These are phyloP conservation scores for Pyricularia pennisetigena DNA, from an alignment of 2,329 filamentous ascomycete genomes.

Conservation along the genomic window DNA sequence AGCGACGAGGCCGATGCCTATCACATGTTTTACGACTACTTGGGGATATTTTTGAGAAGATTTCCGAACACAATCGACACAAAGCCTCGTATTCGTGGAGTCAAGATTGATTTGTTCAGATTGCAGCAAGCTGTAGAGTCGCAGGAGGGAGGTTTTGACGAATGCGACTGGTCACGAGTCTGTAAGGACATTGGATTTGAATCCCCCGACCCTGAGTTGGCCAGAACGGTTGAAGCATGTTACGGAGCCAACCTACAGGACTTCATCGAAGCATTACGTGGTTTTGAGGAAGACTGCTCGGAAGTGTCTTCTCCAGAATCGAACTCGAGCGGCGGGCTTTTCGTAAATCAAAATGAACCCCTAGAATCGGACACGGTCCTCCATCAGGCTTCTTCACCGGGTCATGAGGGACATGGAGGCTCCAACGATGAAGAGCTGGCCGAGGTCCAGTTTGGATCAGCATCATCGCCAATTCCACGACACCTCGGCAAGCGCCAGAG, in stretches of 20 bases:
- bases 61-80: background rate
- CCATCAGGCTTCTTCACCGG: background rate
- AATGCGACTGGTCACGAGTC: background rate
- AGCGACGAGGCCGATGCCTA: background rate
- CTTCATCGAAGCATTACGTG: background rate
- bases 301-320: background rate
- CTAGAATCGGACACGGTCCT: background rate
- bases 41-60: background rate
- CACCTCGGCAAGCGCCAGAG: background rate
- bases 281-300: background rate
- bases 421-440: background rate
- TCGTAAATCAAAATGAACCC: background rate
- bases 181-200: background rate
- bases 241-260: background rate
- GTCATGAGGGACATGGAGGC: background rate
- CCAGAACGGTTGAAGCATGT: background rate
- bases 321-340: background rate
- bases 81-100: background rate
- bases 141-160: background rate
- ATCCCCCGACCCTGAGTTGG: background rate
- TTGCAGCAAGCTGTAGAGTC: background rate
- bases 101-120: background rate
- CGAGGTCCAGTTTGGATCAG: background rate
- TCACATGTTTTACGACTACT: background rate
- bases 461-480: background rate